These are phyloP conservation scores for Coix lacrymajobi DNA, from an alignment of 176 grass and related monocot genomes.

Conservation along the genomic window DNA sequence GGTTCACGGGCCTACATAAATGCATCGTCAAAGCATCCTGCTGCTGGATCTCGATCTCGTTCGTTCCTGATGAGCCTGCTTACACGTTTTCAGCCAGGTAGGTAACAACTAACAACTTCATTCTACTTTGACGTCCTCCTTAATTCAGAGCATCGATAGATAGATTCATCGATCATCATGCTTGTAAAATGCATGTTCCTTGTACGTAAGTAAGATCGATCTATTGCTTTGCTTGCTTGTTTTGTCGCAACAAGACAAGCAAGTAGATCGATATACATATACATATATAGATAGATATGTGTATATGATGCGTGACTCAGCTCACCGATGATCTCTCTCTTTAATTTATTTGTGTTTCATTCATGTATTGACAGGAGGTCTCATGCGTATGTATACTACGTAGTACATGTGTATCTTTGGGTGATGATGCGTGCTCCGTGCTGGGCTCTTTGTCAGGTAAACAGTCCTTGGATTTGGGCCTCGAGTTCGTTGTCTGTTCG, in stretches of 20 bases:
- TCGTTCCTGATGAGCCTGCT: too few relatives aligned
- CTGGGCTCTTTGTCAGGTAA: conserved; percentile 42
- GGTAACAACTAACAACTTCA: not conserved
- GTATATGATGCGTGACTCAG: too few relatives aligned
- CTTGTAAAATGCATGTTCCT: not conserved
- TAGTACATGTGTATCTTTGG: not conserved
- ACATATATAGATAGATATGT: not conserved
- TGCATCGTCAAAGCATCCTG: not conserved
- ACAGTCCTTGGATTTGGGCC: conserved; percentile 12
- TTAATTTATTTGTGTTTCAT: not conserved
- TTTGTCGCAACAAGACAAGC: not conserved
- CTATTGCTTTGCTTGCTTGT: not conserved
- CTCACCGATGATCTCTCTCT: not conserved
- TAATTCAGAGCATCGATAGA: not conserved
- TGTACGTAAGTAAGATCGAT: not conserved
- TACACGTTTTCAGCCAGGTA: too few relatives aligned
- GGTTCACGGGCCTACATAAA: not conserved
- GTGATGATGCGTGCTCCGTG: conserved; percentile 18
- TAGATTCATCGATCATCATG: too few relatives aligned
- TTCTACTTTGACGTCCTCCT: not conserved
- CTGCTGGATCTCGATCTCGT: not conserved
- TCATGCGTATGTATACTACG: not conserved
- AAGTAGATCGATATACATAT: not conserved
- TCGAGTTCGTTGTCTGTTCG: conserved; percentile 57
- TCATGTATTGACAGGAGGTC: not conserved